Conservation (phyloP, 228 moss, liverwort and hornwort species). For the Sphagnum fallax region DNA sequence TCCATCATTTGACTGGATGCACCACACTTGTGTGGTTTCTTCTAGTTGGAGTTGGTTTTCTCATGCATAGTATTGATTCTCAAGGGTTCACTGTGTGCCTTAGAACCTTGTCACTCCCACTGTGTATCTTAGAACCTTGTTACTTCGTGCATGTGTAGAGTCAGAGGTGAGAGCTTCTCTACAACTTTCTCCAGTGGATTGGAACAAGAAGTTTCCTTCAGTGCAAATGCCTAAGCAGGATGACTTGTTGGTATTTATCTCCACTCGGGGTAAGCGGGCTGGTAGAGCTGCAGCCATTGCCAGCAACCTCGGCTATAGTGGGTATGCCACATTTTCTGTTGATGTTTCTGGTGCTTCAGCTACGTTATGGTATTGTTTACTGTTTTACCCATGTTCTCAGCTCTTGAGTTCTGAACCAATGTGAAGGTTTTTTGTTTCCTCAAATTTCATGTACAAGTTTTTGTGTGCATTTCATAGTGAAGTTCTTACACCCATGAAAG, state of each 20-base stretch:
- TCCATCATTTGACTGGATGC: no score
- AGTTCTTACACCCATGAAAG: neutral
- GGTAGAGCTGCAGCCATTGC: slow-evolving; percentile 73
- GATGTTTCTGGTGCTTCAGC: neutral
- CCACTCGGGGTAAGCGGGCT: slow-evolving; percentile 67
- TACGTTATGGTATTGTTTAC: neutral
- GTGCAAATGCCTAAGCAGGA: slow-evolving; percentile 51
- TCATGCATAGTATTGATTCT: no score
- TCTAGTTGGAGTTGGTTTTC: no score
- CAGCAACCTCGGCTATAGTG: slow-evolving; percentile 84
- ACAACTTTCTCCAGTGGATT: slow-evolving; percentile 53
- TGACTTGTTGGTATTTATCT: slow-evolving; percentile 77
- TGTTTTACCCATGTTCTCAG: neutral
- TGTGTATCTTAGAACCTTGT: neutral
- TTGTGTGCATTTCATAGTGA: no score
- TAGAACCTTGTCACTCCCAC: neutral
- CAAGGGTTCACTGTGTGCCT: no score
- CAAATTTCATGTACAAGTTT: no score
- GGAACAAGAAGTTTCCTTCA: slow-evolving; percentile 60
- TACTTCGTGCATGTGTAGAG: slow-evolving; percentile 25
- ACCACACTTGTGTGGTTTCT: no score
- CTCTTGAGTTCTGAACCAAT: neutral
- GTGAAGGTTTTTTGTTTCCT: neutral
- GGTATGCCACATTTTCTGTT: slow-evolving; percentile 30
- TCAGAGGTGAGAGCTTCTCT: slow-evolving; percentile 61